Evolutionary conservation across 2,329 filamentous ascomycete species (phyloP), one percentile per base, ranked within the genome.

Genomic region (Ceratocystis colombiana): DNA sequence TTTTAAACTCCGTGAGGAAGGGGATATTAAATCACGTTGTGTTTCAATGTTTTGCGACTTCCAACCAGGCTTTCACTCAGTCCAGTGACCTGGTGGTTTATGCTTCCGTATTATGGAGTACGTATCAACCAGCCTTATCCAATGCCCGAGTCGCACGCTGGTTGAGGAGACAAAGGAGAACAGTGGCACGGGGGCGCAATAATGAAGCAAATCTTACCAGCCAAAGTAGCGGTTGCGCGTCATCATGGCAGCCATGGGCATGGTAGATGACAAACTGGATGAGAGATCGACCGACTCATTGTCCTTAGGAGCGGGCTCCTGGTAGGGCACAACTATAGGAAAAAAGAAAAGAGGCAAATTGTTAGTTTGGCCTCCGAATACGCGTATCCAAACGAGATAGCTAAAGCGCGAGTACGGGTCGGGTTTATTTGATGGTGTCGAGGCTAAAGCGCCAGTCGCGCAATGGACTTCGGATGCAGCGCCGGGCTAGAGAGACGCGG

Each of bases 231-330:
- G 88, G 78, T 96, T 96, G 71, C 91, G 84, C 71, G 88, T 94
- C 75, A 96, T 94, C 82, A 96, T 95, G 70, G 92, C 92, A 67
- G 90, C 91, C 93, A 96, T 96, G 68, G 93, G 93, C 73, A 97
- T 80, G 45, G 92, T 95, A 73, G 87, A 93, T 33, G 82, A 79
- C 66, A 87, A 73, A 33, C 81, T 90, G 76, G 88, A 87, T 64
- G 84, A 80, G 75, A 96, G 83, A 73, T 96, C 91, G 70, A 82
- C 78, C 69, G 79, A 72, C 22, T 84, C 82, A 72, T 81, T 82
- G 15, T 64, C 61, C 72, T 86, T 85, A 71, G 84, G 79, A 62
- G 81, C 79, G 55, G 90, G 90, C 71, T 88, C 88, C 76, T 90
- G 85, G 76, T 94, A 96, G 68, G 92, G 92, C 71, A 96, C 89